These are phyloP conservation scores for Haplographium delicatum DNA, from an alignment of 495 filamentous ascomycete genomes.

Conservation along the genomic window DNA sequence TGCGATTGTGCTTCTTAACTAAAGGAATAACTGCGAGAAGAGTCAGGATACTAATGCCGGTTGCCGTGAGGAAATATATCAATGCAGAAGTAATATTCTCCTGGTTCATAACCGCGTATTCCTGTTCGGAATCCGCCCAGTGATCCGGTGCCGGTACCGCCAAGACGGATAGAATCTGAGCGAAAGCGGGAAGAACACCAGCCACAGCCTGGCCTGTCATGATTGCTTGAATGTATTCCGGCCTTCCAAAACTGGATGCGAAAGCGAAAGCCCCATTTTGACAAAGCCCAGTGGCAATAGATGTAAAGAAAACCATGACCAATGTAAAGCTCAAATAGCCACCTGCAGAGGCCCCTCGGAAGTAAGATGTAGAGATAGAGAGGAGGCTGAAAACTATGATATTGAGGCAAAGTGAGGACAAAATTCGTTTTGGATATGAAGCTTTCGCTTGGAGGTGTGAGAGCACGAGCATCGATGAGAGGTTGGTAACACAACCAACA, in stretches of 20 bases:
- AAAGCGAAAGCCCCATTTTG: conserved; percentile 96
- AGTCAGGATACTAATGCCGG: conserved; percentile 51
- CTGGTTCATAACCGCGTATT: background rate
- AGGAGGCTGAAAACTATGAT: conserved; percentile 66
- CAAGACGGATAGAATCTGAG: conserved; percentile 78
- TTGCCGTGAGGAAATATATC: conserved; percentile 87
- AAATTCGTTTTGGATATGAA: conserved; percentile 80
- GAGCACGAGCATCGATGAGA: conserved; percentile 66
- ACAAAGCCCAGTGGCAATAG: conserved; percentile 74
- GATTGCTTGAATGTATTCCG: conserved; percentile 89
- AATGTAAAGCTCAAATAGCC: conserved; percentile 79
- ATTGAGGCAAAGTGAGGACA: conserved; percentile 66
- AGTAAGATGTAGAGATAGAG: conserved; percentile 68
- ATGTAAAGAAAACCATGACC: conserved; percentile 72
- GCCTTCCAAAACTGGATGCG: conserved; percentile 73
- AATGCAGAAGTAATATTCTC: conserved; percentile 64
- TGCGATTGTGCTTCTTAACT: conserved; percentile 36
- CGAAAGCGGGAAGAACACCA: conserved; percentile 83
- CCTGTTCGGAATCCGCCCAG: conserved; percentile 1
- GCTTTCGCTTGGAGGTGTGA: conserved; percentile 72
- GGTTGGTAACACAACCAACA: conserved; percentile 77
- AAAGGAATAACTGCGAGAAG: conserved; percentile 53
- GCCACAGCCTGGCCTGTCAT: conserved; percentile 94
- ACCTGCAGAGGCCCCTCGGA: conserved; percentile 51
- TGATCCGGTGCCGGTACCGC: conserved; percentile 45